Evolutionary conservation across 805 yeast genomes (phyloP), one percentile per base, ranked within the genome.

Genomic region (Ogataea dorogensis): DNA sequence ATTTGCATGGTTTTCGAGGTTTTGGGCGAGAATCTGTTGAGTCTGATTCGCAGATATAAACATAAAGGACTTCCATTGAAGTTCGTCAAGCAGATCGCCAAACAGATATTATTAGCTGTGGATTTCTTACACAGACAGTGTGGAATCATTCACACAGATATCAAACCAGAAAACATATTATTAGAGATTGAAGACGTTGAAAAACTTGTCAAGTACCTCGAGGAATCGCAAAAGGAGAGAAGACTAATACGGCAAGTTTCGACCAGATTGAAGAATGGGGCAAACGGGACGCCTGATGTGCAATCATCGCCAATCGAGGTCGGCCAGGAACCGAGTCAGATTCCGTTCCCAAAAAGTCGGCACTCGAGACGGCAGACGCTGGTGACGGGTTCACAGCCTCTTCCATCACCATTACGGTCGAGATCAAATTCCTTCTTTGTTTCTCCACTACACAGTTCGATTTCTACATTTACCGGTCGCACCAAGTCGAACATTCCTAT

Each of bases 1-100:
- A 81, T 88, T 8, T 91, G 93, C 40, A 93, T 93, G 98, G 97
- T 91, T 1, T 93, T 93, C 59, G 98, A 93, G 63, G 96, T 93
- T 0, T 67, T 93, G 44, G 99, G 99, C 14, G 99, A 93, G 60
- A 91, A 88, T 56, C 61, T 93, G 48, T 66, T 93, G 34, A 89
- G 95, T 14, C 68, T 93, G 48, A 87, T 91, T 40, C 75, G 86
- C 46, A 71, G 89, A 38, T 89, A 76, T 49, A 73, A 74, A 32
- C 66, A 63, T 41, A 58, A 55, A 34, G 68, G 68, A 2, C 59
- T 78, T 17, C 85, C 84, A 1, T 51, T 77, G 3, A 63, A 63
- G 32, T 61, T 74, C 41, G 81, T 75, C 3, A 75, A 77, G 53
- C 78, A 70, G 48, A 76, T 79, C 15, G 68, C 79, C 4, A 74